Evolutionary conservation across 495 filamentous ascomycete genomes (phyloP), one percentile per base, ranked within the genome.

Genomic region (Neurospora terricola): DNA sequence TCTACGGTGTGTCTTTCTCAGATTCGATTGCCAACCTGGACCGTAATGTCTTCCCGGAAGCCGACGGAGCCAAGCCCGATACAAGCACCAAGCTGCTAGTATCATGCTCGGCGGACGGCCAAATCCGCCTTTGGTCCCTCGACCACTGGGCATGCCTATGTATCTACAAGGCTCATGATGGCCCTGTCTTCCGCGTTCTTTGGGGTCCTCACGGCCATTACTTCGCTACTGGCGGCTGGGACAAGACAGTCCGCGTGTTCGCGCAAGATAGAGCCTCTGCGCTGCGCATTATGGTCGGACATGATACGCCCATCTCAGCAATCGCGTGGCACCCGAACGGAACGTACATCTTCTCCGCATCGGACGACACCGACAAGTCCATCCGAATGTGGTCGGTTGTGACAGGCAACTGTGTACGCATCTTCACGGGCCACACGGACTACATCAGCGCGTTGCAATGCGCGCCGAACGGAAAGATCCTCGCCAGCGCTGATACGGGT

Each of bases 141-240:
- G 94, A 98, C 70, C 85, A 90, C 3, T 99, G 92, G 91, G 86
- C 92, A 42, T 96, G 92, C 76, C 87, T 98, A 74, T 95, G 97
- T 66, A 89, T 96, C 16, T 99, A 98, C 84, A 96, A 93, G 80
- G 92, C 91, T 21, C 94, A 98, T 75, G 91, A 96, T 73, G 91
- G 90, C 16, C 94, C 94, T 0, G 90, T 98, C 18, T 96, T 93
- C 88, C 92, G 94, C 73, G 84, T 97, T 5, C 87, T 88, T 21
- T 99, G 94, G 91, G 91, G 92, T n/a, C 96, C 96, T 0, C 94
- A 92, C 72, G 96, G 96, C 5, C 94, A 97, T 79, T 99, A 98
- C 82, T 99, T 99, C 79, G 88, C 90, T n/a, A 92, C 92, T 21
- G 91, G 88, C 5, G 92, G 91, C 7, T 90, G 91, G 79, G 96